phyloP scores from a whole-genome alignment of 2,329 filamentous ascomycete species.

The Microcyclospora tardicrescens region DNA sequence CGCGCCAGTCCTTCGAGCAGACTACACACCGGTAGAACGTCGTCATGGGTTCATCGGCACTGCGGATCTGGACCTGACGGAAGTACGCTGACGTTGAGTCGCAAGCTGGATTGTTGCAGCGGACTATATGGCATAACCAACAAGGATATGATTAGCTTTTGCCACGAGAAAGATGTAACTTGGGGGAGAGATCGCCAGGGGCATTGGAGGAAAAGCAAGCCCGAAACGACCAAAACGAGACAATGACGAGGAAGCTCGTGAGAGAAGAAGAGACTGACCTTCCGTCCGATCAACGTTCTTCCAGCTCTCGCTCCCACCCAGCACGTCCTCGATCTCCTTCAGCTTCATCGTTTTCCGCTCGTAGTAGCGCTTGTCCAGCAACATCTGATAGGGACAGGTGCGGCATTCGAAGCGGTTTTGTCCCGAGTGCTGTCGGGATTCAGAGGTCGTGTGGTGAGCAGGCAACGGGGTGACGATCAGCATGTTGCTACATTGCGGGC shows the following conservation, averaged over 20 bases:
- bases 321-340: conserved; percentile 79
- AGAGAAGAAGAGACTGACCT: conserved; percentile 26
- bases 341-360: conserved; percentile 68
- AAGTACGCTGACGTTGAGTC: conserved; percentile 77
- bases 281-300: conserved; percentile 77
- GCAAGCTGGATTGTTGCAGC: conserved; percentile 73
- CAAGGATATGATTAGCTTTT: conserved; percentile 1
- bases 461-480: conserved; percentile 53
- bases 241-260: neutral
- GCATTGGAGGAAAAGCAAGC: neutral
- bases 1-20: conserved; percentile 33
- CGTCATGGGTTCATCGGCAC: conserved; percentile 97
- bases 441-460: conserved; percentile 19
- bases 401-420: conserved; percentile 85
- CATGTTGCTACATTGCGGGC: conserved; percentile 72
- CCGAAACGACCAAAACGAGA: neutral
- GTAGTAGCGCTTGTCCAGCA: conserved; percentile 66
- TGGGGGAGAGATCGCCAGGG: neutral
- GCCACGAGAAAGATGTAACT: neutral
- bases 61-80: conserved; percentile 94
- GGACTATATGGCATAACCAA: conserved; percentile 37
- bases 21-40: conserved; percentile 64
- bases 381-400: conserved; percentile 85
- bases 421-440: conserved; percentile 28
- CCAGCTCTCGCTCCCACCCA: conserved; percentile 80